phyloP scores from a whole-genome alignment of 352 stramenopile genomes.

The Globisporangium cylindrosporum region DNA sequence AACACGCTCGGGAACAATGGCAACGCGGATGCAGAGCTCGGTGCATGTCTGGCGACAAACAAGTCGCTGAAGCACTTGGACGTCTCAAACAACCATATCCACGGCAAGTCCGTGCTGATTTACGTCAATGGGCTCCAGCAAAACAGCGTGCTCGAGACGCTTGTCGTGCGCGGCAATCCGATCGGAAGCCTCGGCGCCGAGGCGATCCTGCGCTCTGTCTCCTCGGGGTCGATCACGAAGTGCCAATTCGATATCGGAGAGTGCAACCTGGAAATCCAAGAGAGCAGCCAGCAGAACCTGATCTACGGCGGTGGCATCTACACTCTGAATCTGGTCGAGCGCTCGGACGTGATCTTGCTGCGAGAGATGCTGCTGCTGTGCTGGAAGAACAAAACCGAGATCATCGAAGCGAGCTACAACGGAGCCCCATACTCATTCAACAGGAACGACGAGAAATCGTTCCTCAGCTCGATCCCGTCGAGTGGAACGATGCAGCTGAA shows the following conservation, averaged over 20 bases:
- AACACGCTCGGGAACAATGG: slow-evolving; percentile 72
- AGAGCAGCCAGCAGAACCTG: slow-evolving; percentile 36
- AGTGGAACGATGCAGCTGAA: slow-evolving; percentile 52
- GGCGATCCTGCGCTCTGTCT: slow-evolving; percentile 51
- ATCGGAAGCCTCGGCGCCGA: slow-evolving; percentile 60
- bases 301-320: slow-evolving; percentile 51
- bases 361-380: slow-evolving; percentile 54
- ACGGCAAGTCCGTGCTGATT: slow-evolving; percentile 53
- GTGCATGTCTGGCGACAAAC: slow-evolving; percentile 59
- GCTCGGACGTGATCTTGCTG: slow-evolving; percentile 47
- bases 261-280: slow-evolving; percentile 65
- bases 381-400: slow-evolving; percentile 55
- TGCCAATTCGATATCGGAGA: slow-evolving; percentile 64
- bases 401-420: slow-evolving; percentile 50
- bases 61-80: slow-evolving; percentile 57
- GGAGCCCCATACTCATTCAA: slow-evolving; percentile 45
- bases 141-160: slow-evolving; percentile 45
- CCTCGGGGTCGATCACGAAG: slow-evolving; percentile 38
- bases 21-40: slow-evolving; percentile 60
- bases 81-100: slow-evolving; percentile 70
- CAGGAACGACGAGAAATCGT: slow-evolving; percentile 53
- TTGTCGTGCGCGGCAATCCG: slow-evolving; percentile 65
- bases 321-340: slow-evolving; percentile 51
- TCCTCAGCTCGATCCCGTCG: slow-evolving; percentile 35
- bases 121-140: slow-evolving; percentile 63